These are phyloP conservation scores for Delitschia confertaspora DNA, from an alignment of 495 filamentous ascomycete species.

Conservation along the genomic window DNA sequence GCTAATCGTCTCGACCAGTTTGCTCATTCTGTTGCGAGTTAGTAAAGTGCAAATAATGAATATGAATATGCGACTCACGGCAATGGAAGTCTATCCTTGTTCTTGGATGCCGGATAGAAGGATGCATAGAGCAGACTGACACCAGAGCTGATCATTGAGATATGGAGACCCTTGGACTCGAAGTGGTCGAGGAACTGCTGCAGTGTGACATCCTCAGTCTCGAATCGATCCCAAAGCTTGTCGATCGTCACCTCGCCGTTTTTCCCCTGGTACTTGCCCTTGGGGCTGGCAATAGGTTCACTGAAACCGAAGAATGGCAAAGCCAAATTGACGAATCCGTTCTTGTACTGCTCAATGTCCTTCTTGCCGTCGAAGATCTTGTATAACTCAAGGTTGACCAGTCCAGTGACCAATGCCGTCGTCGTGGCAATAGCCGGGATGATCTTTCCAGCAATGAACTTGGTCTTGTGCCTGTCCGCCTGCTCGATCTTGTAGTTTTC, in stretches of 20 bases:
- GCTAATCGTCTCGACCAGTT: conserved; percentile 78
- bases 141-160: conserved; percentile 91
- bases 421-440: conserved; percentile 98
- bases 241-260: conserved; percentile 77
- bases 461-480: conserved; percentile 93
- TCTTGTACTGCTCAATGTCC: conserved; percentile 97
- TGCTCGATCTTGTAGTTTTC: conserved; percentile 94
- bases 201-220: conserved; percentile 78
- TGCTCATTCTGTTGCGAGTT: conserved; percentile 54
- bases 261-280: conserved; percentile 73
- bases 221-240: conserved; percentile 97
- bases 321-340: conserved; percentile 95
- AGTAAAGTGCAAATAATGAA: conserved; percentile 9
- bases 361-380: conserved; percentile 94
- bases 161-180: conserved; percentile 63
- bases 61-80: conserved; percentile 46
- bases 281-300: conserved; percentile 86
- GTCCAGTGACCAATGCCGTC: conserved; percentile 87
- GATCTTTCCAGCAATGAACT: conserved; percentile 99
- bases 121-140: conserved; percentile 93
- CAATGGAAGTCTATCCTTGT: conserved; percentile 68
- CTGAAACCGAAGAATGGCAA: conserved; percentile 97
- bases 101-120: conserved; percentile 84
- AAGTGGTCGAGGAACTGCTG: conserved; percentile 77
- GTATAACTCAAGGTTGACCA: conserved; percentile 88